Evolutionary conservation across 495 filamentous ascomycete species (phyloP), one percentile per base, ranked within the genome.

Genomic region (Neurospora hispaniola): DNA sequence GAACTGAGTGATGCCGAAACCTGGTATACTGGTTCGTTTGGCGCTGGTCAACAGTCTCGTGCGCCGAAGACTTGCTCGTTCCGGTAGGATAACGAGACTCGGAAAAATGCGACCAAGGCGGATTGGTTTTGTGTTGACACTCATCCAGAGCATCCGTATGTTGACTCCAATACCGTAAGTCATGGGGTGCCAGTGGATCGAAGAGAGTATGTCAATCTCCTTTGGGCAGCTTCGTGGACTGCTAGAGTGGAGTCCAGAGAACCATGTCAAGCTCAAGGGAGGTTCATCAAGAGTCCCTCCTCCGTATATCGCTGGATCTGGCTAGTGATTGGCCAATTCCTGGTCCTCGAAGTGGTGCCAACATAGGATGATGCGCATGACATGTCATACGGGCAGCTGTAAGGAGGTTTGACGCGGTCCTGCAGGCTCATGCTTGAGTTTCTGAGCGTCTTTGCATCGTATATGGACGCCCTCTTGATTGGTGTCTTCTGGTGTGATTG

Each of bases 51-150:
- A 41, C 35, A 39, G n/a, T 72, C 43, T 69, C 70, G 76, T 5
- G 75, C 72, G 70, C 79, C 77, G 1, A 75, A 69, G 69, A 46
- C 42, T 12, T 79, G 78, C 35, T 59, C 71, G 23, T 74, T 79
- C 23, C 62, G 70, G 41, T 79, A 77, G 69, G 42, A 71, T 4
- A 27, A 59, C 3, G 59, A 40, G 3, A 76, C 70, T 1, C 70
- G 71, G 69, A 44, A 70, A 39, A 62, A 78, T 5, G 71, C 35
- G 2, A 5, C 79, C 12, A 74, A 73, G 70, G 74, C 75, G 14
- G 72, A 78, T 20, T 80, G 79, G 79, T 40, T 54, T 40, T 80
- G 79, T 73, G 72, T n/a, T 9, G 78, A 78, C 23, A 23, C 23
- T 23, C 23, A 23, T 23, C 23, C 23, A 23, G 23, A 23, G 23